Percentiles rank a stretch among this genome's conserved stretches.
Conservation (phyloP, 768 basidiomycete species). For the Auricularia sp. region DNA sequence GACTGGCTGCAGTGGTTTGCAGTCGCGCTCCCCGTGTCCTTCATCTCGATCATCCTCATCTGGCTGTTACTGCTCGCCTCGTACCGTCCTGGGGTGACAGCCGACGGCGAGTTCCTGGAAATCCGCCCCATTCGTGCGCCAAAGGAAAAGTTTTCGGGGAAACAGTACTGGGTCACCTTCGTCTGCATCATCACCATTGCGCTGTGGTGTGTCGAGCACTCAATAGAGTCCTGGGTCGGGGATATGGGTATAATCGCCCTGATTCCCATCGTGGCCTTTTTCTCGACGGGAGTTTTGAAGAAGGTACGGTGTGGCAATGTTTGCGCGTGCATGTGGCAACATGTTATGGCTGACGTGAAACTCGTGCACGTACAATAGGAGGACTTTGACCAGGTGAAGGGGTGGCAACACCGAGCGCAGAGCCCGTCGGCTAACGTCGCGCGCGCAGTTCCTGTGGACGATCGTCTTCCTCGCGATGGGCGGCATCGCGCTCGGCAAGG, state of each 20-base stretch:
- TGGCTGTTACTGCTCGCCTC: slow-evolving; percentile 82
- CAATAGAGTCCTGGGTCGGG: slow-evolving; percentile 65
- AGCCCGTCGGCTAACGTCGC: background rate
- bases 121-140: slow-evolving; percentile 80
- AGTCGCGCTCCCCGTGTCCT: slow-evolving; percentile 85
- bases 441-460: slow-evolving; percentile 72
- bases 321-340: background rate
- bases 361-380: slow-evolving; percentile 39
- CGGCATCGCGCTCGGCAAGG: slow-evolving; percentile 91
- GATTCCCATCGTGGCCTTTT: slow-evolving; percentile 87
- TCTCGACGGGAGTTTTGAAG: slow-evolving; percentile 83
- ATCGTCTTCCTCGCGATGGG: slow-evolving; percentile 98
- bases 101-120: slow-evolving; percentile 67
- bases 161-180: slow-evolving; percentile 83
- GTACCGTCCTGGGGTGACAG: slow-evolving; percentile 64
- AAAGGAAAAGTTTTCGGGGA: slow-evolving; percentile 66
- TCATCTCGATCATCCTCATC: slow-evolving; percentile 75
- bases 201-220: slow-evolving; percentile 82
- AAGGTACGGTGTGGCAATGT: slow-evolving; percentile 46
- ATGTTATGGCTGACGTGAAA: background rate
- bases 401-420: background rate
- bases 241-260: slow-evolving; percentile 98
- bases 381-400: slow-evolving; percentile 54
- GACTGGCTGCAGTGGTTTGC: slow-evolving; percentile 93
- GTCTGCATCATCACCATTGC: slow-evolving; percentile 78